Conservation (phyloP, 306 rosid genomes). For the Dalbergia oliveri region DNA sequence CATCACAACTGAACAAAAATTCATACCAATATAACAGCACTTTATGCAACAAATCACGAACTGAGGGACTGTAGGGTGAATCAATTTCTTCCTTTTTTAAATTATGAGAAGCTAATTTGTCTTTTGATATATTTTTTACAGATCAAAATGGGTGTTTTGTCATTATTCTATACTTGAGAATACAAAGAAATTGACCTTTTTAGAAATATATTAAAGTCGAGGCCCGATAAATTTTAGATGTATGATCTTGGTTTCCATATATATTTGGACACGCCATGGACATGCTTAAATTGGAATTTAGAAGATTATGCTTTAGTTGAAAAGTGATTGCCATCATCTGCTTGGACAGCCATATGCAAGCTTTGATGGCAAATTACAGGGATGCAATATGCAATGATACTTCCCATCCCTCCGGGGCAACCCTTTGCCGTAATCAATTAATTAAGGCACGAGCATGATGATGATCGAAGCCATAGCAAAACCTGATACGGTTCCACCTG, state of each 20-base stretch:
- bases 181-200: too few relatives aligned
- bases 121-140: too few relatives aligned
- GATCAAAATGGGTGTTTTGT: too few relatives aligned
- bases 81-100: too few relatives aligned
- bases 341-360: neutral
- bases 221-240: neutral
- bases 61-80: too few relatives aligned
- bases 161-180: too few relatives aligned
- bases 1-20: too few relatives aligned
- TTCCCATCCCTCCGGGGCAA: conserved; percentile 20
- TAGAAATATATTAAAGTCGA: neutral
- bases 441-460: conserved; percentile 18
- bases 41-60: too few relatives aligned
- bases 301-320: neutral
- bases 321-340: conserved; percentile 9
- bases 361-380: conserved; percentile 33
- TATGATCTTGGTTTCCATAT: neutral
- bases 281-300: conserved; percentile 8
- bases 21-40: too few relatives aligned
- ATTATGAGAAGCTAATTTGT: too few relatives aligned
- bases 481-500: conserved; percentile 28
- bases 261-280: neutral
- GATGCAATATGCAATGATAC: neutral
- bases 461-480: neutral
- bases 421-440: conserved; percentile 5